Evolutionary conservation across 1,139 yeast species (phyloP).

Genomic region (Scheffersomyces lignicola): DNA sequence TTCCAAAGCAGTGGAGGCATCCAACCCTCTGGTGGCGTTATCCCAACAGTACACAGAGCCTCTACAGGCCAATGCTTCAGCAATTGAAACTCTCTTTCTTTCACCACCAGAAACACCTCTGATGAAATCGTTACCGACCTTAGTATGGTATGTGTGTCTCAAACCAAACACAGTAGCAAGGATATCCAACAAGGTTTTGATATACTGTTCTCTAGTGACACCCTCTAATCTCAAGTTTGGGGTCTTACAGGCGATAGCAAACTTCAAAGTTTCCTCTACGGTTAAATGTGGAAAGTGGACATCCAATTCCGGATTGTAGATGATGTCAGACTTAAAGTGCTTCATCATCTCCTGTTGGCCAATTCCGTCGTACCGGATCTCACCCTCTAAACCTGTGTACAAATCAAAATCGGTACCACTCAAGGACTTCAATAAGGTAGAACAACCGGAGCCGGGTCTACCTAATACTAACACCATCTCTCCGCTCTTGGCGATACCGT

Average conservation of each 20-base stretch:
- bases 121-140: constrained; percentile 46
- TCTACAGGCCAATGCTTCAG: constrained; percentile 60
- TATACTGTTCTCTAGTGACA: constrained; percentile 48
- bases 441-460: constrained; percentile 69
- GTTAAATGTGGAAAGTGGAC: constrained; percentile 65
- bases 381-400: constrained; percentile 28
- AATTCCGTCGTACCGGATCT: constrained; percentile 52
- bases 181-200: constrained; percentile 47
- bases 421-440: constrained; percentile 54
- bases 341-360: constrained; percentile 49
- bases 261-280: constrained; percentile 60
- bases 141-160: constrained; percentile 28
- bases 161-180: constrained; percentile 59
- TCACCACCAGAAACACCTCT: constrained; percentile 89
- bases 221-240: constrained; percentile 54
- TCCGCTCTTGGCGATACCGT: constrained; percentile 52
- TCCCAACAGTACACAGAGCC: constrained; percentile 69
- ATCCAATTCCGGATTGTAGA: constrained; percentile 64
- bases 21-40: constrained; percentile 78
- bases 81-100: constrained; percentile 78
- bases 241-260: constrained; percentile 61
- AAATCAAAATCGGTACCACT: constrained; percentile 43
- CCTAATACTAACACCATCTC: constrained; percentile 64
- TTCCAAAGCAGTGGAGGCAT: constrained; percentile 72
- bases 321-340: constrained; percentile 49